Base-by-base conservation (phyloP, 495 filamentous ascomycete genomes). In the Aspergillus avenaceus region DNA sequence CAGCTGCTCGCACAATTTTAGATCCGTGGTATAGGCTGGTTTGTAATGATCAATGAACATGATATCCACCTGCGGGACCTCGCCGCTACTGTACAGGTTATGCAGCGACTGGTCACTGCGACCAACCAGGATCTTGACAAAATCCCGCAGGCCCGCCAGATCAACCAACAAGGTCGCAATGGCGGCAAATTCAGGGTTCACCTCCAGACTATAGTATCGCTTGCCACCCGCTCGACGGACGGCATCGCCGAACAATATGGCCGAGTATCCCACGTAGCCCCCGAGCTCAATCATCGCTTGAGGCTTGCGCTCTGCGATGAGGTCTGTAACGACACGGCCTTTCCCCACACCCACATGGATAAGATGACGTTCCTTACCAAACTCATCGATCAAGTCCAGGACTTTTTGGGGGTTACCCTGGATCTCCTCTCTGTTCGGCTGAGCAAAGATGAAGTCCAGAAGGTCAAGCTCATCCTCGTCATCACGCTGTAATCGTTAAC, bases 271-370 rank as follows among this genome's bases (percentile, higher is more conserved):
- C 25, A 90, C 72, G 66, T 91, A 95, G 41, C 86, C 85, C 32
- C 89, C 89, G 4, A 92, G 77, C 62, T 95, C 89, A 41, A 93
- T 79, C 74, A 91, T 86, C 5, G 72, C 73, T 31, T 77, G 54
- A 0, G 89, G 89, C 60, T 84, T 85, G 41, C 76, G 58, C 47
- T 84, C 69, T 9, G 65, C 63, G 49, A 93, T 90, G 7, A 89
- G 59, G 24, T 84, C 69, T 0, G 72, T 73, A 14, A 92, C 76
- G 19, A 89, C 79, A 32, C 72, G 72, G 36, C 86, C 87, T 58
- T 95, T 95, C 46, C 79, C 65, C 37, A 80, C 73, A 14, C 89
- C 88, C 25, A 95, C 78, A 48, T 89, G 92, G 83, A 91, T 91
- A 41, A 93, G 75, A 21, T 54, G 55, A 48, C 87, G 85, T 23